Percentiles rank a stretch among this genome's conserved stretches.
Evolutionary conservation across 441 rosid genomes (phyloP).

Genomic region (Mallotus repandus): DNA sequence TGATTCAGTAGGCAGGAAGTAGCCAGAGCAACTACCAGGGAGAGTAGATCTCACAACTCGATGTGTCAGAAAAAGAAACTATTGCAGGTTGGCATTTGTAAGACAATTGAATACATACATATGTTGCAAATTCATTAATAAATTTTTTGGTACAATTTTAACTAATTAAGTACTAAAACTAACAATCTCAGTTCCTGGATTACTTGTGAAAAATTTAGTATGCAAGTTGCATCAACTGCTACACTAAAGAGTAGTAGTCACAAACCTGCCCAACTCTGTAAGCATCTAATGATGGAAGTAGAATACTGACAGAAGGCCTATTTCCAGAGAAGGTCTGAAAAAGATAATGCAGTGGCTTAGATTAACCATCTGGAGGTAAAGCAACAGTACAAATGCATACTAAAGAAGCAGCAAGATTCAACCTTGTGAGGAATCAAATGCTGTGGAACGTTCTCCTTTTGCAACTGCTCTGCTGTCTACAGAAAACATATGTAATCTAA

Average conservation of each 20-base stretch:
- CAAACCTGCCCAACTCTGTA: constrained; percentile 86
- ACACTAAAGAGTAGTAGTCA: constrained; percentile 14
- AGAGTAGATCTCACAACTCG: background rate
- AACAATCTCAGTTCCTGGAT: background rate
- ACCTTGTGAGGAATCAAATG: constrained; percentile 96
- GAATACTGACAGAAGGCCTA: constrained; percentile 90
- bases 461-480: constrained; percentile 80
- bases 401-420: constrained; percentile 22
- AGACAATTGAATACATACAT: background rate
- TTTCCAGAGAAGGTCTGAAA: constrained; percentile 86
- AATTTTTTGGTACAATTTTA: background rate
- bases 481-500: constrained; percentile 24
- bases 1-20: background rate
- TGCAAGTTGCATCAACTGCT: background rate
- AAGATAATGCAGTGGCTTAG: constrained; percentile 20
- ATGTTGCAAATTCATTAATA: background rate
- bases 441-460: constrained; percentile 63
- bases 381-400: background rate
- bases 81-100: background rate
- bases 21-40: no score
- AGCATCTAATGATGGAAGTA: constrained; percentile 75
- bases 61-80: background rate
- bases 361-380: constrained; percentile 10
- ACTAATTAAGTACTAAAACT: background rate
- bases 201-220: constrained; percentile 15